Evolutionary conservation across 257 asterid species (phyloP).

Genomic region (Solanum clarkiae): DNA sequence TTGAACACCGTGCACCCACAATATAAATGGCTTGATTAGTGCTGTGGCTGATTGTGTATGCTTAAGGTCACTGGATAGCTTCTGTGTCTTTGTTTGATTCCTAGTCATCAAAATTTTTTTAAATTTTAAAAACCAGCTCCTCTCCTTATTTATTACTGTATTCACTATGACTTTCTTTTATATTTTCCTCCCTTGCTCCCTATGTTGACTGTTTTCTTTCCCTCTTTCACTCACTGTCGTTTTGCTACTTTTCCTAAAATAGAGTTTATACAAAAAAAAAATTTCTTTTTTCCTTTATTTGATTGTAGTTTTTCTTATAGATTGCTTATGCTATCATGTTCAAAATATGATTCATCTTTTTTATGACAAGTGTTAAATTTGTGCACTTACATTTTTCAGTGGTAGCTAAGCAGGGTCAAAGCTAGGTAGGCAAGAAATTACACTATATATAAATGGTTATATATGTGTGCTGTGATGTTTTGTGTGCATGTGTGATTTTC

Average conservation of each 20-base stretch:
- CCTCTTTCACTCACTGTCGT: background rate
- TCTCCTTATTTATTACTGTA: background rate
- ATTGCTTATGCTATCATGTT: background rate
- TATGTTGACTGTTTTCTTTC: background rate
- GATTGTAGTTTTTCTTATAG: background rate
- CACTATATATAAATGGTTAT: background rate
- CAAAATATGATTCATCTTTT: background rate
- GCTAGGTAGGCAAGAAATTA: background rate
- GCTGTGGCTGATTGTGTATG: background rate
- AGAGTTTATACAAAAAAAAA: background rate
- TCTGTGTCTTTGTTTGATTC: background rate
- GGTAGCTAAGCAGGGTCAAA: background rate
- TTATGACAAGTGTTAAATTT: background rate
- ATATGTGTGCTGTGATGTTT: too few species aligned
- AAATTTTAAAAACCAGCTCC: background rate
- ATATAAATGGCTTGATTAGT: background rate
- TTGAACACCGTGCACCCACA: background rate
- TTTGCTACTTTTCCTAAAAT: background rate
- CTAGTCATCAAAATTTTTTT: background rate
- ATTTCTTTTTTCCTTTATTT: background rate
- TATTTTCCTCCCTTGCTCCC: background rate
- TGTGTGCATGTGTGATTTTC: background rate
- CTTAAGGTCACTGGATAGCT: background rate
- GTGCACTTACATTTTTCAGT: background rate
- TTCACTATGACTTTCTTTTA: too few species aligned